These are phyloP conservation scores for Sporothrix schenckii DNA, from an alignment of 2,329 filamentous ascomycete genomes.

Conservation along the genomic window DNA sequence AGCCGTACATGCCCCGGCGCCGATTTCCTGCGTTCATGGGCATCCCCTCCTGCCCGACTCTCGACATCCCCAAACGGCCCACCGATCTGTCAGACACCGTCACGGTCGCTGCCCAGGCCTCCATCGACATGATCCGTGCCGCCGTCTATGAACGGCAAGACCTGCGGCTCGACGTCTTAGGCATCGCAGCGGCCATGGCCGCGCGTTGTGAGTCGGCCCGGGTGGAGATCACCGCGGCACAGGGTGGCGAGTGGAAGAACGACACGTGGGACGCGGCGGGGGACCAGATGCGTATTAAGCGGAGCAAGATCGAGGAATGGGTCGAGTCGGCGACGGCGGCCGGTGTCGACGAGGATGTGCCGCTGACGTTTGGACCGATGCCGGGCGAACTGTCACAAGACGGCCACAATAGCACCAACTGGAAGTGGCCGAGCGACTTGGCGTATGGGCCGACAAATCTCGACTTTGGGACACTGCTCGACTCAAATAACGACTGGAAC, in stretches of 20 bases:
- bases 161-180: constrained; percentile 6
- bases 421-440: constrained; percentile 6
- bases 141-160: neutral
- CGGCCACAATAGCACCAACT: neutral
- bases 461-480: constrained; percentile 15
- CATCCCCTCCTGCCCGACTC: neutral
- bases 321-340: constrained; percentile 3
- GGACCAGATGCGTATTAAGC: constrained; percentile 15
- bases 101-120: constrained; percentile 6
- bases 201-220: constrained; percentile 2
- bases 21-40: constrained; percentile 11
- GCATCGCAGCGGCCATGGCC: neutral
- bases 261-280: constrained; percentile 19
- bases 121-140: constrained; percentile 20
- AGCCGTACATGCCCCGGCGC: neutral
- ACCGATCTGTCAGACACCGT: neutral
- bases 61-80: constrained; percentile 10
- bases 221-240: constrained; percentile 9
- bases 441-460: neutral
- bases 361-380: neutral
- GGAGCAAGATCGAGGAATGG: constrained; percentile 12
- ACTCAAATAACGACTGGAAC: constrained; percentile 16
- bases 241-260: constrained; percentile 20
- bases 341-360: constrained; percentile 12
- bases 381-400: neutral